These are phyloP conservation scores for Apium graveolens DNA, from an alignment of 129 eudicot species.

Conservation along the genomic window DNA sequence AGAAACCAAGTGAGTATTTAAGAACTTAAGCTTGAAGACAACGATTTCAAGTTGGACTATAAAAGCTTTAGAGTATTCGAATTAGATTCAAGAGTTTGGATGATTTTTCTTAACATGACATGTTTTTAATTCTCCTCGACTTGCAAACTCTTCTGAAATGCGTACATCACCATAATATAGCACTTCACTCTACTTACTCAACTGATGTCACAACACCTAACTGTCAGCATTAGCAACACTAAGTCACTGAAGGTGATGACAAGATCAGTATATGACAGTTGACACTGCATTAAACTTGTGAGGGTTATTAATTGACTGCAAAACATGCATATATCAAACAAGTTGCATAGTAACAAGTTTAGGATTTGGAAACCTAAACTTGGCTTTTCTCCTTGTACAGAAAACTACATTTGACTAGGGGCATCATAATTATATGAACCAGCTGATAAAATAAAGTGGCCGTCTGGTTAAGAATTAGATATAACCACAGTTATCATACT, in stretches of 20 bases:
- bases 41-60: not conserved
- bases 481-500: not conserved
- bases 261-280: not conserved
- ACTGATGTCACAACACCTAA: not conserved
- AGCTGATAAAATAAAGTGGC: not conserved
- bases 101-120: too few species aligned
- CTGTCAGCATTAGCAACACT: not conserved
- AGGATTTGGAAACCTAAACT: not conserved
- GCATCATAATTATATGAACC: not conserved
- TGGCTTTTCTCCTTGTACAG: not conserved
- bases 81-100: not conserved
- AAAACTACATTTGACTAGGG: not conserved
- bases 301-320: not conserved
- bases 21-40: not conserved
- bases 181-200: not conserved
- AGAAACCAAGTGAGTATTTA: not conserved
- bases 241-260: not conserved
- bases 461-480: not conserved
- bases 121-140: not conserved
- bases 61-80: not conserved
- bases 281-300: not conserved
- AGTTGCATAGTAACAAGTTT: not conserved
- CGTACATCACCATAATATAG: not conserved
- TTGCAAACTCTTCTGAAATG: not conserved
- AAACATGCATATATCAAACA: not conserved